Conservation (phyloP, 2,329 filamentous ascomycete genomes). For the Neofusicoccum ribis region DNA sequence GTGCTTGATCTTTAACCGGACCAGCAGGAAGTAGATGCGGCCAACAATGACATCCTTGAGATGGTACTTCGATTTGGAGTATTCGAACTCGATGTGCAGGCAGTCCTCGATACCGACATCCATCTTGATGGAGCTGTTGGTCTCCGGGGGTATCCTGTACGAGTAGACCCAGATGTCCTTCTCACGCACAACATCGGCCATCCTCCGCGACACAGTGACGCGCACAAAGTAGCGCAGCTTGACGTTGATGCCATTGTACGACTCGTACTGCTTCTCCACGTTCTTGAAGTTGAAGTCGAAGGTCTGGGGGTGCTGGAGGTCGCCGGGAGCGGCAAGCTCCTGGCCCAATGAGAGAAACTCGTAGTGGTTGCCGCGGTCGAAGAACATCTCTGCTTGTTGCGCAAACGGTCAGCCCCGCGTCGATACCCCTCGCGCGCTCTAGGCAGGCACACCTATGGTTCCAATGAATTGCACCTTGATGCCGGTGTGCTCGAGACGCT, state of each 20-base stretch:
- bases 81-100: conserved; percentile 98
- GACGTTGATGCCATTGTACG: conserved; percentile 99
- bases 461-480: conserved; percentile 99
- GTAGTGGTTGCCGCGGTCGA: conserved; percentile 98
- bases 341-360: conserved; percentile 97
- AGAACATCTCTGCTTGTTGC: conserved; percentile 84
- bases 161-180: conserved; percentile 99
- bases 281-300: conserved; percentile 99
- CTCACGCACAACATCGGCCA: conserved; percentile 97
- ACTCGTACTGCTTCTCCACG: conserved; percentile 99
- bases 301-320: conserved; percentile 97
- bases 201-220: conserved; percentile 92
- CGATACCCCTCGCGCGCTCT: neutral
- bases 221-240: conserved; percentile 98
- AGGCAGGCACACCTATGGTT: conserved; percentile 70
- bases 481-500: conserved; percentile 94
- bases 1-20: conserved; percentile 98
- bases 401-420: conserved; percentile 11
- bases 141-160: conserved; percentile 96
- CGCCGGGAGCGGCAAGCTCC: conserved; percentile 92
- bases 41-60: conserved; percentile 99
- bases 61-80: conserved; percentile 98
- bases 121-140: conserved; percentile 99
- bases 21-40: conserved; percentile 95
- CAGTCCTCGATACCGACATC: conserved; percentile 99